Percentiles rank a stretch among this genome's conserved stretches.
phyloP scores from a whole-genome alignment of 2,329 filamentous ascomycete genomes.

The Orbilia javanica region DNA sequence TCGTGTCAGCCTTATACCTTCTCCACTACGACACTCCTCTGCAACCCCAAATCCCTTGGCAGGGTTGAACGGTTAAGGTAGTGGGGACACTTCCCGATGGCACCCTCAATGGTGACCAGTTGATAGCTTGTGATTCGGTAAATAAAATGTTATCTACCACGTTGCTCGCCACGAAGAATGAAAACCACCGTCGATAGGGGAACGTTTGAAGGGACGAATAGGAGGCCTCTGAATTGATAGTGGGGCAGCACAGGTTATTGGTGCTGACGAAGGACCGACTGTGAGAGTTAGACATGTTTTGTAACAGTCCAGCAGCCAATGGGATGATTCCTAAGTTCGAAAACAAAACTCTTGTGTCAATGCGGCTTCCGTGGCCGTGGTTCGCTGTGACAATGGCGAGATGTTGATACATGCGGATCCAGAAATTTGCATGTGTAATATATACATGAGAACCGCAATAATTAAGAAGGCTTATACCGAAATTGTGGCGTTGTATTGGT shows the following conservation, averaged over 20 bases:
- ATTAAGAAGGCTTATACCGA: neutral
- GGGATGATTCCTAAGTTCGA: neutral
- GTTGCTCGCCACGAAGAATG: slow-evolving; percentile 17
- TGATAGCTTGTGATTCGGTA: slow-evolving; percentile 34
- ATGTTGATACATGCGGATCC: slow-evolving; percentile 12
- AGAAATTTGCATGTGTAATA: neutral
- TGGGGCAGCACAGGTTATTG: slow-evolving; percentile 3
- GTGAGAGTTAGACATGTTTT: slow-evolving; percentile 23
- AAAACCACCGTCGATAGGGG: slow-evolving; percentile 4
- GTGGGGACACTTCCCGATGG: slow-evolving; percentile 34
- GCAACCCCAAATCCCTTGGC: slow-evolving; percentile 47
- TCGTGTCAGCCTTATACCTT: slow-evolving; percentile 54
- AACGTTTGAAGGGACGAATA: slow-evolving; percentile 26
- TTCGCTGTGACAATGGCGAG: neutral
- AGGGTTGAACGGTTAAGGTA: neutral
- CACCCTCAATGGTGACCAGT: neutral
- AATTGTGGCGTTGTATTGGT: slow-evolving; percentile 1
- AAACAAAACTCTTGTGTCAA: slow-evolving; percentile 13
- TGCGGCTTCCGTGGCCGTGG: slow-evolving; percentile 11
- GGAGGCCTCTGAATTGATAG: slow-evolving; percentile 18
- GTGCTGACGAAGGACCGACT: neutral
- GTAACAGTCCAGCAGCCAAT: slow-evolving; percentile 2
- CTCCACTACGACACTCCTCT: slow-evolving; percentile 46
- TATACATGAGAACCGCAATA: neutral
- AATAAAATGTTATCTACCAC: slow-evolving; percentile 23